These are phyloP conservation scores for Saccharomycopsis oosterbeekiorum DNA, from an alignment of 805 yeast genomes.

Conservation along the genomic window DNA sequence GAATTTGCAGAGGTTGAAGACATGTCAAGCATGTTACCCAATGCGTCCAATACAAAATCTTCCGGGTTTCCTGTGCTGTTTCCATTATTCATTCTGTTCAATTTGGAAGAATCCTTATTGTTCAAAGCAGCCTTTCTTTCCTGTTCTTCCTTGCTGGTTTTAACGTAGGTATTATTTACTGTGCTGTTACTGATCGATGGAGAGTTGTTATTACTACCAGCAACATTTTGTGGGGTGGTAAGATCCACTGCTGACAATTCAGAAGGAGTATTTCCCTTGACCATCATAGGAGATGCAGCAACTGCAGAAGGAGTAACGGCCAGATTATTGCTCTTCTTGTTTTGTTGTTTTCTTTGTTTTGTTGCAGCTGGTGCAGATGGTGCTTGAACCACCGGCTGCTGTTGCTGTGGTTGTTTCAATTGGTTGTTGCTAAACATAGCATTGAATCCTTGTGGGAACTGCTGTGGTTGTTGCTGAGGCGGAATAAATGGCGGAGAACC, in stretches of 20 bases:
- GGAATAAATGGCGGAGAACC: not conserved
- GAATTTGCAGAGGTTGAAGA: not conserved
- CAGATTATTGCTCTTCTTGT: not conserved
- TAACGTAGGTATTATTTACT: not conserved
- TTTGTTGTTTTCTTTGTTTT: constrained; percentile 3
- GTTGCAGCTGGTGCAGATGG: not conserved
- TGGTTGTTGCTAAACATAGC: not conserved
- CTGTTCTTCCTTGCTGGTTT: not conserved
- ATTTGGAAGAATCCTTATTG: not conserved
- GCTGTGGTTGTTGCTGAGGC: not conserved
- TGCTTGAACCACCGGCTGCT: not conserved
- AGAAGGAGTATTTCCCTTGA: not conserved
- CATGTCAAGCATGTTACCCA: not conserved
- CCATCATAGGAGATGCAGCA: not conserved
- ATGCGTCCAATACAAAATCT: not conserved
- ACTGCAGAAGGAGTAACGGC: not conserved
- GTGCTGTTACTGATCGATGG: not conserved
- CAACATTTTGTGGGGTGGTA: not conserved
- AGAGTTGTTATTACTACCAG: not conserved
- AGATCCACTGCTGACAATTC: not conserved
- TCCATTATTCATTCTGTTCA: not conserved
- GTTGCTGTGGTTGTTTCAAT: constrained; percentile 4
- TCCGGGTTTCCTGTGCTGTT: not conserved
- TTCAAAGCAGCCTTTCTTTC: not conserved
- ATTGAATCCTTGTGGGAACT: not conserved